Evolutionary conservation across 2,329 filamentous ascomycete genomes (phyloP).

Genomic region (Diaporthe humulicola): DNA sequence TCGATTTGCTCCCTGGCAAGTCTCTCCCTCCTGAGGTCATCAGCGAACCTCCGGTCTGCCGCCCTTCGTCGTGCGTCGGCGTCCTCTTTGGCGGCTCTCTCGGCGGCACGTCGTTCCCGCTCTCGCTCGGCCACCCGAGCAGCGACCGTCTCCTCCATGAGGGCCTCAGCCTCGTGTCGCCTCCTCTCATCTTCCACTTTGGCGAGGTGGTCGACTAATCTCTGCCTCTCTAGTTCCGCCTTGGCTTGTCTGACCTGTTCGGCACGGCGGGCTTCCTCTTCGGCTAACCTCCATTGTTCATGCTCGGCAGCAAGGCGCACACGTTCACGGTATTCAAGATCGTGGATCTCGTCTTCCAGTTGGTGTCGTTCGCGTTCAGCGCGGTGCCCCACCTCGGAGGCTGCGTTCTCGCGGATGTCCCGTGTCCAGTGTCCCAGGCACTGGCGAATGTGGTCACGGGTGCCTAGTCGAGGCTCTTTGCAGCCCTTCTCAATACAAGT

Average conservation of each 20-base stretch:
- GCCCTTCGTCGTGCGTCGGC: not conserved
- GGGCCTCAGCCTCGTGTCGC: not conserved
- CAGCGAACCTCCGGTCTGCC: not conserved
- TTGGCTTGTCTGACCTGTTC: not conserved
- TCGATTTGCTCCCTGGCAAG: not conserved
- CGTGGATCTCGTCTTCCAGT: slow-evolving; percentile 28
- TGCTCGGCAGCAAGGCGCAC: not conserved
- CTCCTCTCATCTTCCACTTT: not conserved
- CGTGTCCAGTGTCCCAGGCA: slow-evolving; percentile 32
- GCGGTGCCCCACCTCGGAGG: not conserved
- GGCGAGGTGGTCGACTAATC: not conserved
- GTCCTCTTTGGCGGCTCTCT: not conserved
- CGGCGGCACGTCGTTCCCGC: not conserved
- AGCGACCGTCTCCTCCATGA: not conserved
- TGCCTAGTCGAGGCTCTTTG: slow-evolving; percentile 18
- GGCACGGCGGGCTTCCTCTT: not conserved
- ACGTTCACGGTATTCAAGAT: not conserved
- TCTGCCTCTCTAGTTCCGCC: not conserved
- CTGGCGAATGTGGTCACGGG: slow-evolving; percentile 16
- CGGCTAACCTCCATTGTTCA: not conserved
- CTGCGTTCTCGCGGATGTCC: not conserved
- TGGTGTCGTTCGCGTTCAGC: not conserved
- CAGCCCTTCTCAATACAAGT: slow-evolving; percentile 24
- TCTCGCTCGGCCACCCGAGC: not conserved
- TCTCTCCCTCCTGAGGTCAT: not conserved